Conservation (phyloP, 306 rosid species). For the Geum urbanum region DNA sequence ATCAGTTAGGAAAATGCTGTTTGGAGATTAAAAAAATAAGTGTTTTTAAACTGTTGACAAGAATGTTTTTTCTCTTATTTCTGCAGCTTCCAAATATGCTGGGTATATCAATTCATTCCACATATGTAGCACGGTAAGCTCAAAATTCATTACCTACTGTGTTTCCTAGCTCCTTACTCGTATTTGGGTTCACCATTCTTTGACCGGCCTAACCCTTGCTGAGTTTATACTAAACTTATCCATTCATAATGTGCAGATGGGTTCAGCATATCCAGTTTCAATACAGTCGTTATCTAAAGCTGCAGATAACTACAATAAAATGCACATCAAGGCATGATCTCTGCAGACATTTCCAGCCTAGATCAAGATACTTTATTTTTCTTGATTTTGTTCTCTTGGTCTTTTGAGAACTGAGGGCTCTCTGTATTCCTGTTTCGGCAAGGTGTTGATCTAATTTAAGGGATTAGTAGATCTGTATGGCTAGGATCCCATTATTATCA, state of each 20-base stretch:
- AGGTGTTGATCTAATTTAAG: neutral
- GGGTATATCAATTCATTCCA: conserved; percentile 87
- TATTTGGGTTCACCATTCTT: neutral
- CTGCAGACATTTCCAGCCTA: conserved; percentile 10
- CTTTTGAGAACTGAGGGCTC: conserved; percentile 6
- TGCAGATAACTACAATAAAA: conserved; percentile 78
- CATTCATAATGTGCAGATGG: conserved; percentile 62
- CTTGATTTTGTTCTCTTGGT: neutral
- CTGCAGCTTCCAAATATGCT: conserved; percentile 93
- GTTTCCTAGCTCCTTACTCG: conserved; percentile 3
- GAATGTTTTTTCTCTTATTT: neutral
- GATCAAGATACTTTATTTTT: neutral
- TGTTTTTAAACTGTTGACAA: neutral
- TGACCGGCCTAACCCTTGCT: neutral
- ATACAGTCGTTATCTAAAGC: conserved; percentile 88
- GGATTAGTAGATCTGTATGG: neutral
- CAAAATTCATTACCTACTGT: conserved; percentile 16
- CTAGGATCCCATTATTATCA: neutral
- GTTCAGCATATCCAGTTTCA: conserved; percentile 77
- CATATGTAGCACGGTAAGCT: conserved; percentile 87
- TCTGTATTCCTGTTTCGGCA: neutral
- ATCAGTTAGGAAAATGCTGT: neutral
- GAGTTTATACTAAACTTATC: conserved; percentile 12
- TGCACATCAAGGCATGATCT: conserved; percentile 39
- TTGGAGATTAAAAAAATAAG: neutral